Base-by-base conservation (phyloP, 768 basidiomycete genomes). In the Leccinum fibrillosum region DNA sequence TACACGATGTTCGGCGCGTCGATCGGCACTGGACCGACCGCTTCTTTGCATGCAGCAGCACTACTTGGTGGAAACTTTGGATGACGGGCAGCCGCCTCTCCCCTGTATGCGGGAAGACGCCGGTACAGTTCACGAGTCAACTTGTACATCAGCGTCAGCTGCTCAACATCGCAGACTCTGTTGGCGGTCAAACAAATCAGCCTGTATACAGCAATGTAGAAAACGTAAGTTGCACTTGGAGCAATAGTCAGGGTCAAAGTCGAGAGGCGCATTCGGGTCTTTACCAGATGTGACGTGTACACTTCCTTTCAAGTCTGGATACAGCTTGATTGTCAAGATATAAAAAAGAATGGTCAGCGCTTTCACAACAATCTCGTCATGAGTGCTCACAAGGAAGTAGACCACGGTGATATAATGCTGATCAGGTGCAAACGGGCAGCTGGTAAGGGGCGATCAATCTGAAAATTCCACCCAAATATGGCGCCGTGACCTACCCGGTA, bases 71-170 rank as follows among this genome's bases (percentile, higher is more conserved):
- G 44, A 50, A 78, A 78, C 6, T 54, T 17, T 1, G 77, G 77
- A 26, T 70, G 67, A 13, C 21, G 4, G 0, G n/a, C 11, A 11
- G 57, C 25, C 2, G 51, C 53, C 44, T 69, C 69, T 26, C 69
- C 69, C 0, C 67, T 63, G 53, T 67, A 70, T 7, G 52, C 52
- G 8, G 73, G 64, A 79, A 86, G 81, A 13, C 86, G 81, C 35
- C 86, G 79, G 4, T 74, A 72, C 10, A 83, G 60, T 70, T 88
- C 86, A 1, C 85, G 76, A 4, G 66, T 54, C 55, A 77, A 76
- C 61, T 88, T 88, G 68, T 86, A 88, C 0, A 65, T 74, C 76
- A 81, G 82, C 52, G 72, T 73, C 49, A 86, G 61, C 25, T 78
- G 70, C 1, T 66, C 76, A 4, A 87, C 19, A 64, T 84, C 82